phyloP scores from a whole-genome alignment of 768 basidiomycete genomes.

The Cantharellus cinnabarinus region DNA sequence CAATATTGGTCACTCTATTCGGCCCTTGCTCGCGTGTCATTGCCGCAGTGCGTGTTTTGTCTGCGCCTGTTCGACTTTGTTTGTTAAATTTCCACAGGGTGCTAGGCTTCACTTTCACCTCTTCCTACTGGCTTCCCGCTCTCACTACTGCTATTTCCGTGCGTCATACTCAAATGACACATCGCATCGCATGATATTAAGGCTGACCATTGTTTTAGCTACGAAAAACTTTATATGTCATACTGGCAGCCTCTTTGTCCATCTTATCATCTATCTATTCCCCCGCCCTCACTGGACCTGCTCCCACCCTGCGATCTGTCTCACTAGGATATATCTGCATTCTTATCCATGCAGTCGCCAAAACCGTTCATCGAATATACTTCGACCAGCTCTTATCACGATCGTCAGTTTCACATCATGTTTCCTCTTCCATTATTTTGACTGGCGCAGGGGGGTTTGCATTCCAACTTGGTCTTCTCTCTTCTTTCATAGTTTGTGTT shows the following conservation, averaged over 20 bases:
- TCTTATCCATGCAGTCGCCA: neutral
- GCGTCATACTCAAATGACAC: neutral
- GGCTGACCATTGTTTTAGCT: neutral
- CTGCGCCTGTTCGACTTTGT: neutral
- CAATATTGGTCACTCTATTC: neutral
- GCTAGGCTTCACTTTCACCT: neutral
- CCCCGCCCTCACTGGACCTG: neutral
- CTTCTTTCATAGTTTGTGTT: neutral
- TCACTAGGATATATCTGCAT: neutral
- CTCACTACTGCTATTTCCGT: neutral
- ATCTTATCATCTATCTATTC: neutral
- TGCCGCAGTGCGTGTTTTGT: neutral
- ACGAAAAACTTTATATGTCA: neutral
- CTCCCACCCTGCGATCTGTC: neutral
- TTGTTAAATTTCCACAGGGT: neutral
- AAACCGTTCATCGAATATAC: neutral
- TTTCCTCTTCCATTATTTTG: neutral
- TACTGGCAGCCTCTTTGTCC: neutral
- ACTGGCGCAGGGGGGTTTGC: neutral
- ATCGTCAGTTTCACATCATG: neutral
- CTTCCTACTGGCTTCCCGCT: neutral
- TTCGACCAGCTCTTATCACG: neutral
- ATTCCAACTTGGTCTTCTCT: neutral
- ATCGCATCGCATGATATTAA: neutral
- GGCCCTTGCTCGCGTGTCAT: neutral